These are phyloP conservation scores for Chaetomium fimeti DNA, from an alignment of 495 filamentous ascomycete species.

Conservation along the genomic window DNA sequence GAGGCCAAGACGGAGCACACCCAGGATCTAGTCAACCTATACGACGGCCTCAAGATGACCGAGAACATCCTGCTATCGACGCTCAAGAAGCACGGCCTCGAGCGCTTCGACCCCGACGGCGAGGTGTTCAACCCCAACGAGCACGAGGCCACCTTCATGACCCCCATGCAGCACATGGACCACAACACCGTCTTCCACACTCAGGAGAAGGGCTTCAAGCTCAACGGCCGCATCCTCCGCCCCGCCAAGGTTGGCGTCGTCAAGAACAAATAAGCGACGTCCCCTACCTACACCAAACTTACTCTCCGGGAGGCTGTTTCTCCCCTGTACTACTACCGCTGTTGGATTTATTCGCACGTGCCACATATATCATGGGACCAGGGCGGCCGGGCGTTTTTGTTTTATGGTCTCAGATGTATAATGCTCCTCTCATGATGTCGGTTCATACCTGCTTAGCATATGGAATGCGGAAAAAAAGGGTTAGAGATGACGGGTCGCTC, in stretches of 20 bases:
- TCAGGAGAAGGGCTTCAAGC: conserved; percentile 89
- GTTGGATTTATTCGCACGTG: conserved; percentile 13
- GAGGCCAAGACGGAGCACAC: conserved; percentile 54
- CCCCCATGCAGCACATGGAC: conserved; percentile 77
- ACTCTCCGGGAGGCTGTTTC: not conserved
- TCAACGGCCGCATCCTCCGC: conserved; percentile 87
- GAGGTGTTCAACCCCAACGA: conserved; percentile 92
- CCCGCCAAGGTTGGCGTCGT: conserved; percentile 96
- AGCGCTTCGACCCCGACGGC: conserved; percentile 76
- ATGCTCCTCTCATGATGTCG: conserved; percentile 52
- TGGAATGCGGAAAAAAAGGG: conserved; percentile 21
- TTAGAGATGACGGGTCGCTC: conserved; percentile 14
- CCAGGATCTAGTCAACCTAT: conserved; percentile 73
- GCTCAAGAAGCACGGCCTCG: conserved; percentile 88
- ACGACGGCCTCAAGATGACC: conserved; percentile 91
- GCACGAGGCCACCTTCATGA: conserved; percentile 95
- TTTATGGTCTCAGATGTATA: conserved; percentile 40
- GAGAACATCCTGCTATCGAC: conserved; percentile 84
- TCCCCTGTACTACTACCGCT: conserved; percentile 9
- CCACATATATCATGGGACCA: conserved; percentile 22
- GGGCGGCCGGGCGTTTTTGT: conserved; percentile 27
- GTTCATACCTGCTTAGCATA: conserved; percentile 31
- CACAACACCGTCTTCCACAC: conserved; percentile 86
- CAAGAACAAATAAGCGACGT: conserved; percentile 48
- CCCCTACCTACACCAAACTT: not conserved